Evolutionary conservation across 257 asterid genomes (phyloP).

Genomic region (Vinca minor): DNA sequence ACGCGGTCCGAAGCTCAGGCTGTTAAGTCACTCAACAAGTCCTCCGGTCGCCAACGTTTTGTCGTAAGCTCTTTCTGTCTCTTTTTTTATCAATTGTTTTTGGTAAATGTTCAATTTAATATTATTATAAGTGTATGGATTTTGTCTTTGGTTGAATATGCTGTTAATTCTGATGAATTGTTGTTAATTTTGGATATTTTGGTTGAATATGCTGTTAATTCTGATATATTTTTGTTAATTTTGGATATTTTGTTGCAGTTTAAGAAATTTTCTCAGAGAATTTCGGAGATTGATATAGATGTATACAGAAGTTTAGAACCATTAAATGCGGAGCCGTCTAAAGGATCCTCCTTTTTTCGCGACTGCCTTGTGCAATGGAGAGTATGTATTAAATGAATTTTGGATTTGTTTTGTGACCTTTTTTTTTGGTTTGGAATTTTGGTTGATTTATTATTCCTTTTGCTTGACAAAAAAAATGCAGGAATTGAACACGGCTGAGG

Average conservation of each 20-base stretch:
- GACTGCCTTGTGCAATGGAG: constrained; percentile 70
- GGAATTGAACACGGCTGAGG: constrained; percentile 94
- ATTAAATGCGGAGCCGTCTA: constrained; percentile 53
- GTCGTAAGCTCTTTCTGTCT: constrained; percentile 37
- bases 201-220: neutral
- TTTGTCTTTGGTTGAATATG: neutral
- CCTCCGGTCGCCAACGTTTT: constrained; percentile 62
- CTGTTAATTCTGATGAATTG: neutral
- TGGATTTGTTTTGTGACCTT: too few species aligned
- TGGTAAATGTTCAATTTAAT: neutral
- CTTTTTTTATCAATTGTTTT: neutral
- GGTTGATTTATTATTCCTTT: constrained; percentile 1
- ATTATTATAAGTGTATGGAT: neutral
- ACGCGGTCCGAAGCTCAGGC: constrained; percentile 52
- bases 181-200: neutral
- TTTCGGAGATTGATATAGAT: constrained; percentile 62
- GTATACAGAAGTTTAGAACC: constrained; percentile 64
- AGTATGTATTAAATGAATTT: constrained; percentile 25
- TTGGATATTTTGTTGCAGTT: constrained; percentile 41
- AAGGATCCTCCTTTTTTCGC: constrained; percentile 71
- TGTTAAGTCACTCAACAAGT: constrained; percentile 66
- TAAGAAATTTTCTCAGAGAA: constrained; percentile 50
- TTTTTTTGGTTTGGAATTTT: neutral
- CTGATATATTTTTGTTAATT: neutral
- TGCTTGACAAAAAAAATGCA: constrained; percentile 19